Evolutionary conservation across 495 filamentous ascomycete species (phyloP).

Genomic region (Penicillium parvum): DNA sequence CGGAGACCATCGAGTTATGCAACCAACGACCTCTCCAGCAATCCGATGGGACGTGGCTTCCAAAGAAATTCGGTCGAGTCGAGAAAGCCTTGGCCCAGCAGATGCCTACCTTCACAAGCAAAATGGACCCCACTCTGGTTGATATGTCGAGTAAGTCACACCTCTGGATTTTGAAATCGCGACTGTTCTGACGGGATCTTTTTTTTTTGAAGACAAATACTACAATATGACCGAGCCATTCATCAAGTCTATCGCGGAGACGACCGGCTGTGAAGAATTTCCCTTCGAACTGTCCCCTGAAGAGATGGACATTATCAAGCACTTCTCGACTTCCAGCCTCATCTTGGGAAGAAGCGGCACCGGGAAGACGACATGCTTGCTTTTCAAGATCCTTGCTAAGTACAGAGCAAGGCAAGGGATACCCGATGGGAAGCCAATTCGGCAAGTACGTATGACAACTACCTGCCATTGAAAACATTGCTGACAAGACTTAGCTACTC

Average conservation of each 20-base stretch:
- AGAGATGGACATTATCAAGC: constrained; percentile 31
- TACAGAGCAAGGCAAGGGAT: constrained; percentile 13
- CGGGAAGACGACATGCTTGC: constrained; percentile 42
- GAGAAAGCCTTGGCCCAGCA: not conserved
- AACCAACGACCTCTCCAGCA: constrained; percentile 1
- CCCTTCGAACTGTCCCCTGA: constrained; percentile 37
- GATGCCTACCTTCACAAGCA: not conserved
- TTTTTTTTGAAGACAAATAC: constrained; percentile 27
- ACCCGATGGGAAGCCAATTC: constrained; percentile 5
- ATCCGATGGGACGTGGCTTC: constrained; percentile 7
- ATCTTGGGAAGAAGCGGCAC: constrained; percentile 45
- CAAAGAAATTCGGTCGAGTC: constrained; percentile 1
- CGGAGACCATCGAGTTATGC: constrained; percentile 13
- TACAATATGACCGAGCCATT: constrained; percentile 35
- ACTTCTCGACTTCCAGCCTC: constrained; percentile 28
- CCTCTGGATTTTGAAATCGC: not conserved
- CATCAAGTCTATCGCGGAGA: constrained; percentile 14
- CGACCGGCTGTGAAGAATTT: constrained; percentile 21
- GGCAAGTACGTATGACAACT: constrained; percentile 24
- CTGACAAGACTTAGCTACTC: constrained; percentile 26
- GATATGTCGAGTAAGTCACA: constrained; percentile 22
- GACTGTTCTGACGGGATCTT: not conserved
- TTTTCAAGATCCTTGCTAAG: constrained; percentile 36
- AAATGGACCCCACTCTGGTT: constrained; percentile 11
- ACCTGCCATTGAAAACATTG: not conserved